Base-by-base conservation (phyloP, 2,329 filamentous ascomycete genomes). In the Botryotinia globosa region DNA sequence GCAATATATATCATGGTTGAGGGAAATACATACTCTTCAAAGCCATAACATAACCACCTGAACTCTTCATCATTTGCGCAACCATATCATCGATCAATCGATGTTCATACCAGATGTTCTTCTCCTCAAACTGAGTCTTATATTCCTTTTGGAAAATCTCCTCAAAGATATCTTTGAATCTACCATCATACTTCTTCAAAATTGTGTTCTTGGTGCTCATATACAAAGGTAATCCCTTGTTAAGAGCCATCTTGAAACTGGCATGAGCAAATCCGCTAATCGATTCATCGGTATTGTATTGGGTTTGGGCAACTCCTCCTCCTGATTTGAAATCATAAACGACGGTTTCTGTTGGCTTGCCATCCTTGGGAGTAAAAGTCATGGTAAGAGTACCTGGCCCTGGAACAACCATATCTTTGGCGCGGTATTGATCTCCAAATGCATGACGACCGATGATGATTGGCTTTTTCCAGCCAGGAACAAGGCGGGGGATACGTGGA, bases 121-220 rank as follows among this genome's bases (percentile, higher is more conserved):
- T 93, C 81, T 91, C 91, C 82, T 98, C 94, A 79, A 98, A 98
- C 62, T 93, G 88, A 82, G 89, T 87, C 87, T 92, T 91, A 87
- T 98, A 99, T 79, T 91, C 85, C 74, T 87, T 88, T 76, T 98
- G 93, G 85, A 95, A 99, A 80, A 98, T 90, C 81, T 97, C 92
- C 88, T 99, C 93, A 90, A 99, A 99, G 83, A 98, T 97, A 81
- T 99, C 96, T 91, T 98, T 98, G 90, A 99, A 99, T 80, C 93
- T 90, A 70, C 96, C 96, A 82, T 99, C 96, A 85, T 99, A 99
- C 84, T 94, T 95, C 88, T 99, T 99, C 78, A 99, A 87, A 80
- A 99, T 99, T 79, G 96, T 99, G 88, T 98, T 98, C 92, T 99
- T 99, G 84, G 96, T 99, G 88, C 94, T 97, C 95, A 98, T 97